Base-by-base conservation (phyloP, 108 stramenopile species). In the Cyclotella kingstonii region DNA sequence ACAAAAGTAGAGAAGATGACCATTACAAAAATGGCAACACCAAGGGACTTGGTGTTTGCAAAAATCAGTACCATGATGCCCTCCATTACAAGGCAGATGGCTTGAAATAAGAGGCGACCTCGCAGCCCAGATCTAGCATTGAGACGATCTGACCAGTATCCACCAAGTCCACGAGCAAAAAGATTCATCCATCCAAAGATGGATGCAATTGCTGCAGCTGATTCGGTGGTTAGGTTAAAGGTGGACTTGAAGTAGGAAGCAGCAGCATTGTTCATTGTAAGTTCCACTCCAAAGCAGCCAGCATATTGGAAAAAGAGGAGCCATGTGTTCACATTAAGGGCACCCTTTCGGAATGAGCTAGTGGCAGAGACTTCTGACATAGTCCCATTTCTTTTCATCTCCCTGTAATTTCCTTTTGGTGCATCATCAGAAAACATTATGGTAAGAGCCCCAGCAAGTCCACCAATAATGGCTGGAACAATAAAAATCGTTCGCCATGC, bases 261-360 rank as follows among this genome's bases (percentile, higher is more conserved):
- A 22, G 87, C 85, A 28, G 81, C 87, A 59, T 95, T 90, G 86
- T 85, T 85, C 82, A 90, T 84, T 52, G 89, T 91, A 47, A 96
- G 73, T 70, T 96, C 95, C 15, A 94, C 89, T 33, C 95, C 95
- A 58, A 96, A 92, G 35, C 89, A 92, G 62, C 79, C 80, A 5
- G 87, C 92, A 68, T 96, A 96, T 64, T 93, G 90, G 41, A 89
- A 34, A 73, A 82, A 82, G 41, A 96, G 68, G 30, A 96, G 28
- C 92, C 90, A 94, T 2, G 91, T 87, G 73, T 92, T 95, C 39
- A 84, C 27, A 70, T 95, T 90, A 48, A 81, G 4, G 18, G 84
- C 81, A 21, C 85, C 94, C 17, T 63, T 52, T 22, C 82, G 78
- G 63, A 89, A 85, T 38, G 84, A 86, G 3, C 65, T 68, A 12